Conservation (phyloP, 352 stramenopile genomes). For the Lagenidium sp. region DNA sequence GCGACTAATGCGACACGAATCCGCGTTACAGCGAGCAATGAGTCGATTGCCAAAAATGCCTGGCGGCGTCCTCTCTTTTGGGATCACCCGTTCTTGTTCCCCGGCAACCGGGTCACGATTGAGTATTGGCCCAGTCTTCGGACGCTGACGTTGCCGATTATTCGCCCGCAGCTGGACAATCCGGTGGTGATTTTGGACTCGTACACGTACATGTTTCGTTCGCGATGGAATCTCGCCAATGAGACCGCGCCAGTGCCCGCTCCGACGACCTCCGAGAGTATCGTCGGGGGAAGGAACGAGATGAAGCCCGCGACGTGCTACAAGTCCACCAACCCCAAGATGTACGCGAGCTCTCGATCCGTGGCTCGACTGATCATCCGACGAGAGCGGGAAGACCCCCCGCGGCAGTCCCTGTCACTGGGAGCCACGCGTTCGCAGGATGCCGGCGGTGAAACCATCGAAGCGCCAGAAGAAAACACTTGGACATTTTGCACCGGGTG, state of each 20-base stretch:
- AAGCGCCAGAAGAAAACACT: not conserved
- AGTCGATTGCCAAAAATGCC: constrained; percentile 4
- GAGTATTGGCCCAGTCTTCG: constrained; percentile 43
- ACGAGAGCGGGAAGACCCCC: constrained; percentile 6
- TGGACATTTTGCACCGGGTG: constrained; percentile 51
- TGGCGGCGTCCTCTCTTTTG: constrained; percentile 13
- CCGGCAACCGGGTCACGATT: constrained; percentile 24
- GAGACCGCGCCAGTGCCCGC: too few relatives aligned
- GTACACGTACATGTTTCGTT: constrained; percentile 19
- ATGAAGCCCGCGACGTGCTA: constrained; percentile 52
- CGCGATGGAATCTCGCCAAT: not conserved
- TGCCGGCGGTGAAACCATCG: not conserved
- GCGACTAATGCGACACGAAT: constrained; percentile 1
- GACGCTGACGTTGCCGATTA: constrained; percentile 30
- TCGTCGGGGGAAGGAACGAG: constrained; percentile 29
- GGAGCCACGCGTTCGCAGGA: too few relatives aligned
- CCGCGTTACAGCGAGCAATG: constrained; percentile 9
- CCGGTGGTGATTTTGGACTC: constrained; percentile 28
- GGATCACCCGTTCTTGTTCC: constrained; percentile 33
- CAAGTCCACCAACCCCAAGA: constrained; percentile 30
- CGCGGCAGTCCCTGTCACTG: not conserved
- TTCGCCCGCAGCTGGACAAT: constrained; percentile 9
- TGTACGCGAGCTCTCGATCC: constrained; percentile 41
- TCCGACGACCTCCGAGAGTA: constrained; percentile 30
- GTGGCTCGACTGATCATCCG: constrained; percentile 49